Percentiles rank a stretch among this genome's conserved stretches.
These are phyloP conservation scores for Emergomyces orientalis DNA, from an alignment of 2,329 filamentous ascomycete genomes.

Conservation along the genomic window DNA sequence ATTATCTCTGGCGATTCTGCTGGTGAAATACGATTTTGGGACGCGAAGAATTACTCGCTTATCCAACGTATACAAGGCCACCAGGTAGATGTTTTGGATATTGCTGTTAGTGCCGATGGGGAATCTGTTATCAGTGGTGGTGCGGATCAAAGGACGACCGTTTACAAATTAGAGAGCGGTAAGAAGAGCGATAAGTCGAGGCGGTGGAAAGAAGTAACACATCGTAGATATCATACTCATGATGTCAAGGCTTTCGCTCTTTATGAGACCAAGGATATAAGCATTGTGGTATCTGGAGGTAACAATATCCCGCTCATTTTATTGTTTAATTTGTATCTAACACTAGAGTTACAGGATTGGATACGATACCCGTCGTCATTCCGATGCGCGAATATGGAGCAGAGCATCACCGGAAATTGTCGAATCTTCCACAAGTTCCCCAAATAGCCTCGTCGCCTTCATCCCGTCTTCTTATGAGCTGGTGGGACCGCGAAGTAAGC, in stretches of 20 bases:
- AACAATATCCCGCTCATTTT: constrained; percentile 25
- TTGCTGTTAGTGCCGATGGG: constrained; percentile 74
- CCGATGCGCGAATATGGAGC: constrained; percentile 67
- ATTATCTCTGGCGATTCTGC: constrained; percentile 94
- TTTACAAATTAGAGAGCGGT: constrained; percentile 57
- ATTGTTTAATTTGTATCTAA: constrained; percentile 1
- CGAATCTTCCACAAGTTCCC: constrained; percentile 72
- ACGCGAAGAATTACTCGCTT: constrained; percentile 83
- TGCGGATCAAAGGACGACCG: constrained; percentile 77
- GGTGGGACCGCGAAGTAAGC: constrained; percentile 82
- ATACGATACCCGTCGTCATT: constrained; percentile 71
- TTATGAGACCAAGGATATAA: constrained; percentile 75
- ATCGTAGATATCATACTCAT: constrained; percentile 79
- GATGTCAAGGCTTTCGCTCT: constrained; percentile 92
- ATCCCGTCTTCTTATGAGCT: constrained; percentile 71
- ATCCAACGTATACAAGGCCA: constrained; percentile 78
- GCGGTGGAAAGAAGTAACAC: constrained; percentile 78
- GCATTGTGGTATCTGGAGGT: constrained; percentile 87
- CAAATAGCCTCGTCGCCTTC: constrained; percentile 63
- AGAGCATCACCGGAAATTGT: constrained; percentile 72
- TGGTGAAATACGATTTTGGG: constrained; percentile 87
- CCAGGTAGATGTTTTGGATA: constrained; percentile 78
- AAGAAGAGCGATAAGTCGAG: constrained; percentile 45
- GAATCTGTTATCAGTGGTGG: constrained; percentile 78
- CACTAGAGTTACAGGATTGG: constrained; percentile 52